Conservation (phyloP, 805 yeast genomes). For the Metschnikowia amazonensis region DNA sequence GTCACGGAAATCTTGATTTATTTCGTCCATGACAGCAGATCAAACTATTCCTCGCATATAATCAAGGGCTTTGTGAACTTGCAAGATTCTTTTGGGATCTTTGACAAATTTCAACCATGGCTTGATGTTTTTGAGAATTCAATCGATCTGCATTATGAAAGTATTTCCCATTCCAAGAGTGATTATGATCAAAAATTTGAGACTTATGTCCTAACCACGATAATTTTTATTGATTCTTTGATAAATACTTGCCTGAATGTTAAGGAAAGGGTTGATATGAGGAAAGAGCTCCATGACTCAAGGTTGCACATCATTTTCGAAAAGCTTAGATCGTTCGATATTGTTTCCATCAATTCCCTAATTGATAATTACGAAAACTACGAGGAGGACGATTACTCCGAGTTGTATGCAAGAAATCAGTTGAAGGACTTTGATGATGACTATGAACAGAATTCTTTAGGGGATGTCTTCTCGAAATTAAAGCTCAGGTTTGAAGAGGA, state of each 20-base stretch:
- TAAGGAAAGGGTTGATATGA: constrained; percentile 26
- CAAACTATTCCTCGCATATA: constrained; percentile 24
- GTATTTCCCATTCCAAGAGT: constrained; percentile 13
- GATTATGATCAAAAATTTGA: constrained; percentile 22
- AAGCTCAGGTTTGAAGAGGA: constrained; percentile 10
- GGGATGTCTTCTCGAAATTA: constrained; percentile 16
- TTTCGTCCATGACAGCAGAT: constrained; percentile 20
- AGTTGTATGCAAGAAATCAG: constrained; percentile 15
- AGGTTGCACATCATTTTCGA: constrained; percentile 34
- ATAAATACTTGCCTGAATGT: constrained; percentile 26
- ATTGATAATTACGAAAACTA: constrained; percentile 36
- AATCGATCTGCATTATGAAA: constrained; percentile 27
- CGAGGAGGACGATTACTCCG: constrained; percentile 39
- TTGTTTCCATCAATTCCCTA: constrained; percentile 31
- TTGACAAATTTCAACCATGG: constrained; percentile 41
- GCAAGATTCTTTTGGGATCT: constrained; percentile 36
- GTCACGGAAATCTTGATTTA: constrained; percentile 43
- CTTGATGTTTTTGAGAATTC: constrained; percentile 33
- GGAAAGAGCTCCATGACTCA: constrained; percentile 37
- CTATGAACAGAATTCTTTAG: constrained; percentile 11
- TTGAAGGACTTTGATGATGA: constrained; percentile 7
- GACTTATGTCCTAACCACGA: constrained; percentile 34
- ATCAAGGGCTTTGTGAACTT: constrained; percentile 31
- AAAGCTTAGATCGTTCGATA: constrained; percentile 29
- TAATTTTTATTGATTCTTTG: constrained; percentile 34